Evolutionary conservation across 768 basidiomycete species (phyloP).

Genomic region (Atractiella rhizophila): DNA sequence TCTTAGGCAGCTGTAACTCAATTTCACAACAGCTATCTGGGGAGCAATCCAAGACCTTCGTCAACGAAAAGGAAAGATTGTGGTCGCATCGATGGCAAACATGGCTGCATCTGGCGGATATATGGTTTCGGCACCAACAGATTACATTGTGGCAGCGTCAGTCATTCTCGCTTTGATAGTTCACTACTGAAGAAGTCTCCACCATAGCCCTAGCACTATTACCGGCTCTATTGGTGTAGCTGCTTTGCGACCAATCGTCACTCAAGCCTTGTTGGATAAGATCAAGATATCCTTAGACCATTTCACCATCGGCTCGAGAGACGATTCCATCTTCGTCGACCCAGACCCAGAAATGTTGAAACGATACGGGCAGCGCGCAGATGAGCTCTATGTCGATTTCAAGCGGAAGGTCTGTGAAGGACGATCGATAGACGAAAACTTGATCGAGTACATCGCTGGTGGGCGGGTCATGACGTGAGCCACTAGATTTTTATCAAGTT

Average conservation of each 20-base stretch:
- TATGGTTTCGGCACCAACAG: constrained; percentile 11
- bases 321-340: constrained; percentile 8
- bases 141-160: constrained; percentile 13
- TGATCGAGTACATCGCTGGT: constrained; percentile 16
- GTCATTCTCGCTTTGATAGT: not conserved
- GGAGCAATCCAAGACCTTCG: constrained; percentile 15
- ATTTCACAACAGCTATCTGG: too few species aligned
- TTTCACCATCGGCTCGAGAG: constrained; percentile 13
- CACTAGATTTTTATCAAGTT: too few species aligned
- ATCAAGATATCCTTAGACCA: constrained; percentile 16
- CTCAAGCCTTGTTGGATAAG: constrained; percentile 15
- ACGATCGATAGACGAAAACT: constrained; percentile 10
- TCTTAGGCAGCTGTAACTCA: too few species aligned
- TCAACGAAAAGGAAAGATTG: constrained; percentile 13
- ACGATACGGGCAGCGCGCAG: constrained; percentile 10
- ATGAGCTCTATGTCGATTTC: constrained; percentile 16
- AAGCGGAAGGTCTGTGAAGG: constrained; percentile 14
- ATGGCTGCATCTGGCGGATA: constrained; percentile 16
- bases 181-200: not conserved
- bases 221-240: constrained; percentile 16
- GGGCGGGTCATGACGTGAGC: constrained; percentile 16
- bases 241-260: constrained; percentile 15
- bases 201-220: constrained; percentile 7
- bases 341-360: constrained; percentile 7
- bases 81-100: constrained; percentile 17